Conservation (phyloP, 192 early-diverging fungal species). For the Coemansia sp. region DNA sequence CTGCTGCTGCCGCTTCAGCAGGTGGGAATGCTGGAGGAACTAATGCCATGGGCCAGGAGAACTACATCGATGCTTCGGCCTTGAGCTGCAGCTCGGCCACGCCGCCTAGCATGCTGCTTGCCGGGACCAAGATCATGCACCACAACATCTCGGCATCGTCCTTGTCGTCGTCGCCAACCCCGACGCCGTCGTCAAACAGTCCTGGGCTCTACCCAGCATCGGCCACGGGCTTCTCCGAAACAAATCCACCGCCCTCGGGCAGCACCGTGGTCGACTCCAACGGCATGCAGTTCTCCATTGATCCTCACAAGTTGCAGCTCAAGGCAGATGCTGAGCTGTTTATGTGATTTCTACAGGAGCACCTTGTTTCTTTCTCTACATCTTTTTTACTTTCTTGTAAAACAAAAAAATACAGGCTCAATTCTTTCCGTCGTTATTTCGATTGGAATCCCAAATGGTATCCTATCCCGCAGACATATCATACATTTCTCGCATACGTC, state of each 20-base stretch:
- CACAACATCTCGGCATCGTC: conserved; percentile 20
- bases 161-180: conserved; percentile 42
- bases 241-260: not conserved
- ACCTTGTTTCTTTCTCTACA: not conserved
- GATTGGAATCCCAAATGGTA: no score
- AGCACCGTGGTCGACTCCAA: conserved; percentile 5
- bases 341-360: conserved; percentile 12
- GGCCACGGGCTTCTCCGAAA: not conserved
- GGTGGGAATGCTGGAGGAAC: not conserved
- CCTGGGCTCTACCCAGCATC: conserved; percentile 19
- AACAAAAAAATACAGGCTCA: no score
- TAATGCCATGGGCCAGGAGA: conserved; percentile 13
- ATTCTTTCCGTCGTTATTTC: no score
- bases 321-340: conserved; percentile 44
- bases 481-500: not conserved
- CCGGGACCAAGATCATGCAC: conserved; percentile 23
- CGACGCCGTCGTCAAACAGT: conserved; percentile 32
- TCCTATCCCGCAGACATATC: not conserved
- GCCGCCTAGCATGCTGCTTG: conserved; percentile 24
- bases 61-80: conserved; percentile 37
- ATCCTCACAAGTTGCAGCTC: conserved; percentile 50
- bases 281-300: conserved; percentile 38
- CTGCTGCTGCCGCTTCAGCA: not conserved
- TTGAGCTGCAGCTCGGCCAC: conserved; percentile 18
- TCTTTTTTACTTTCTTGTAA: conserved; percentile 2